Conservation (phyloP, 768 basidiomycete genomes). For the Leccinum uliginosum region DNA sequence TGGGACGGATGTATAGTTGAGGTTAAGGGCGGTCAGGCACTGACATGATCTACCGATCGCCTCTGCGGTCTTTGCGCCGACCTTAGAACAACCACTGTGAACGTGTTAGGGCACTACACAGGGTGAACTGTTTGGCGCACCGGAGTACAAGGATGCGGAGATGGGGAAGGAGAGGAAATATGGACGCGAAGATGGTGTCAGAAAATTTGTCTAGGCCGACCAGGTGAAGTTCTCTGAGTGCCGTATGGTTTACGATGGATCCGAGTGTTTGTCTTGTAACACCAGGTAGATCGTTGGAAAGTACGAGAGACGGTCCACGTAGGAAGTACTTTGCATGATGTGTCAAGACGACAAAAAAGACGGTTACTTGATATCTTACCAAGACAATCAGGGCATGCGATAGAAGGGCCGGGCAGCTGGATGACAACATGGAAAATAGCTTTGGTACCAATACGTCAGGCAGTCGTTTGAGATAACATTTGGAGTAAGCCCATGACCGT, state of each 20-base stretch:
- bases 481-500: constrained; percentile 37
- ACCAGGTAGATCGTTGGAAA: constrained; percentile 48
- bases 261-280: constrained; percentile 48
- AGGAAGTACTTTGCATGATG: constrained; percentile 53
- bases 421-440: constrained; percentile 48
- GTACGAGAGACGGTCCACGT: constrained; percentile 45
- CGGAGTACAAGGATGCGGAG: constrained; percentile 50
- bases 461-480: constrained; percentile 33
- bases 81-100: constrained; percentile 57
- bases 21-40: constrained; percentile 45
- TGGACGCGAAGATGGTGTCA: constrained; percentile 48
- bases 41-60: constrained; percentile 41
- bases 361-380: constrained; percentile 31
- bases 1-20: constrained; percentile 56
- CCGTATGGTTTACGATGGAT: constrained; percentile 32
- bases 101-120: constrained; percentile 12
- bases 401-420: constrained; percentile 36
- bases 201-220: constrained; percentile 48
- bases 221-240: constrained; percentile 46
- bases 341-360: not conserved
- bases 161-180: constrained; percentile 41
- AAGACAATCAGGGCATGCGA: constrained; percentile 45
- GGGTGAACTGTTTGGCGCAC: constrained; percentile 33
- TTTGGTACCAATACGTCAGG: constrained; percentile 35
- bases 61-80: constrained; percentile 44